These are phyloP conservation scores for Gomphus sp. DNA, from an alignment of 1,284 basidiomycete species.

Conservation along the genomic window DNA sequence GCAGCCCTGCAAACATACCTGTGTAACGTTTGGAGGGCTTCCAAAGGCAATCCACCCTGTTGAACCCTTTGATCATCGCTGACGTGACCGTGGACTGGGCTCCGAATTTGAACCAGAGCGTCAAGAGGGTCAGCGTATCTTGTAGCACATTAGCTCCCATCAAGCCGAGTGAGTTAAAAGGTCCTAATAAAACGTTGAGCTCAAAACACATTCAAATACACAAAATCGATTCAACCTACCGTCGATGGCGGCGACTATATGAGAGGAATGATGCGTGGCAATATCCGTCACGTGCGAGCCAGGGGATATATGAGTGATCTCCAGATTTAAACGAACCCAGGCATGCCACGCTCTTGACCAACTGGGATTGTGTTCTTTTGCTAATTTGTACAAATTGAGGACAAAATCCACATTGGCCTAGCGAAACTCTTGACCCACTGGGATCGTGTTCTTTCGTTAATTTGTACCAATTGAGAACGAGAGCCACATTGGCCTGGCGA, in stretches of 20 bases:
- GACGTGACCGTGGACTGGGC: slow-evolving; percentile 43
- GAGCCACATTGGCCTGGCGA: no score
- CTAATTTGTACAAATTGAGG: slow-evolving; percentile 41
- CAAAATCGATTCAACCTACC: slow-evolving; percentile 20
- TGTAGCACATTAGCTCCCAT: slow-evolving; percentile 48
- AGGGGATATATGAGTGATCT: slow-evolving; percentile 38
- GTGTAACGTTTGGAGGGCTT: slow-evolving; percentile 48
- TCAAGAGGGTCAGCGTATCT: slow-evolving; percentile 50
- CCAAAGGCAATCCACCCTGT: slow-evolving; percentile 41
- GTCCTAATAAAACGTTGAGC: slow-evolving; percentile 21
- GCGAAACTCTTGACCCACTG: neutral
- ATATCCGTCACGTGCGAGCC: slow-evolving; percentile 27
- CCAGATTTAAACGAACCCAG: slow-evolving; percentile 56
- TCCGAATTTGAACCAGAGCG: slow-evolving; percentile 59
- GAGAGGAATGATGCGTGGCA: slow-evolving; percentile 36
- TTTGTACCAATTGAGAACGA: no score
- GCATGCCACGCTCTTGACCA: slow-evolving; percentile 67
- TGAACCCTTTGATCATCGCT: slow-evolving; percentile 45
- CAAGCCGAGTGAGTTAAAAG: slow-evolving; percentile 51
- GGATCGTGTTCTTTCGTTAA: no score
- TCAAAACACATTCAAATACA: neutral
- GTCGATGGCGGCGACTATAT: slow-evolving; percentile 49
- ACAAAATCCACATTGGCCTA: slow-evolving; percentile 30
- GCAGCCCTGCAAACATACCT: slow-evolving; percentile 22
- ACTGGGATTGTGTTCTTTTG: slow-evolving; percentile 48